A percentile compares a stretch with the other conserved stretches of the same genome.
Conservation (phyloP, 345 rosid species). For the Brassica cretica region DNA sequence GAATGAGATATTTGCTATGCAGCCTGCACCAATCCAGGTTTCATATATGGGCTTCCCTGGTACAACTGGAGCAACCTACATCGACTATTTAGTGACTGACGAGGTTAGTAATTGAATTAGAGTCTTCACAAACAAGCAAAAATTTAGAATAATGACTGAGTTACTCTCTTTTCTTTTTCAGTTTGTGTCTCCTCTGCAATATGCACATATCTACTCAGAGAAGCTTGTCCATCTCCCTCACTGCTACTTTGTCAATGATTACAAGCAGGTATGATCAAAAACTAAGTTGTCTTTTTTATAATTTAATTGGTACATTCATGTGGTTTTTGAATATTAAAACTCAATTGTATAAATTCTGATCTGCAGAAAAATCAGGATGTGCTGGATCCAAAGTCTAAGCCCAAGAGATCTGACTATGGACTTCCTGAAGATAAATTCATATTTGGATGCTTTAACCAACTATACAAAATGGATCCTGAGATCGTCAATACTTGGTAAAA, state of each 20-base stretch:
- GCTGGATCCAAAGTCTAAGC: conserved; percentile 73
- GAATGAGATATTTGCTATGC: conserved; percentile 98
- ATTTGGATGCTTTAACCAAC: conserved; percentile 98
- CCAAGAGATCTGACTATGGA: conserved; percentile 83
- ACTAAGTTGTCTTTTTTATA: conserved; percentile 2
- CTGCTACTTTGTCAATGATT: conserved; percentile 98
- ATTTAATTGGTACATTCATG: conserved; percentile 14
- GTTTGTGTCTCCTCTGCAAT: conserved; percentile 88
- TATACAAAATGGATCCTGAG: conserved; percentile 99
- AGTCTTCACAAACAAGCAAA: not conserved
- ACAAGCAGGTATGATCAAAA: conserved; percentile 70
- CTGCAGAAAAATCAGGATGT: conserved; percentile 90
- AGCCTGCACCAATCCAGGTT: conserved; percentile 96
- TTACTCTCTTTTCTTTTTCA: conserved; percentile 37
- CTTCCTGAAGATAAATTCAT: conserved; percentile 95
- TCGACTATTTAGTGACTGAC: conserved; percentile 94
- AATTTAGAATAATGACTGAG: not conserved
- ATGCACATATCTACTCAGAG: conserved; percentile 85
- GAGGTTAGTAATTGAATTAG: conserved; percentile 53
- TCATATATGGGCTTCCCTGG: conserved; percentile 99
- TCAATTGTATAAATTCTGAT: conserved; percentile 3
- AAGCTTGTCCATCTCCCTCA: conserved; percentile 97
- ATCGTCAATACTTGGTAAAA: conserved; percentile 83
- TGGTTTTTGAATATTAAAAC: not conserved
- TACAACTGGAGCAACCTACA: conserved; percentile 94